Evolutionary conservation across 1,284 basidiomycete species (phyloP).

Genomic region (Rhodofomes roseus): DNA sequence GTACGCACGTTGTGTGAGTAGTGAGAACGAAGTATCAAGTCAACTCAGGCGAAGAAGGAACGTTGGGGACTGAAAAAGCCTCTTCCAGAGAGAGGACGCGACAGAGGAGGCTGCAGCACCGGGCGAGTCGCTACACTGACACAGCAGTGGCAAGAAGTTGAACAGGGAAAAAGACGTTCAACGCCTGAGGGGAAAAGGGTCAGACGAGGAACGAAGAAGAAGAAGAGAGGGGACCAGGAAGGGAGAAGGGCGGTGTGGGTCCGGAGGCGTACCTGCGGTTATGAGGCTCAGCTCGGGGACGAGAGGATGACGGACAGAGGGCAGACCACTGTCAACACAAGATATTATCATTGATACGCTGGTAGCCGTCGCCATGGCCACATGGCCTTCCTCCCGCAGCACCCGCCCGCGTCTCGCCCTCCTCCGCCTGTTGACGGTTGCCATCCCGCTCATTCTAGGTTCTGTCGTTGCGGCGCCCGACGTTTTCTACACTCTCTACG

Average conservation of each 20-base stretch:
- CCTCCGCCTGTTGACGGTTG: neutral
- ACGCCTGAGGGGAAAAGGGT: constrained; percentile 47
- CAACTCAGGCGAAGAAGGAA: constrained; percentile 16
- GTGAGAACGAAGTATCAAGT: constrained; percentile 13
- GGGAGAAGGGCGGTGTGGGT: constrained; percentile 25
- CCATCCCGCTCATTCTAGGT: neutral
- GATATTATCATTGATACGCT: constrained; percentile 17
- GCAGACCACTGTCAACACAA: neutral
- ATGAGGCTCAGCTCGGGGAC: constrained; percentile 2
- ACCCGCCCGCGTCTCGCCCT: neutral
- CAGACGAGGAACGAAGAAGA: constrained; percentile 34
- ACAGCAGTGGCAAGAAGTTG: constrained; percentile 15
- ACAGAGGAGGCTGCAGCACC: constrained; percentile 34
- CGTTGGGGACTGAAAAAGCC: constrained; percentile 19
- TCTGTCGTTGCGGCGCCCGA: neutral
- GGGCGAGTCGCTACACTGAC: constrained; percentile 15
- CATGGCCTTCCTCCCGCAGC: constrained; percentile 4
- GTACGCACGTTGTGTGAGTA: constrained; percentile 10
- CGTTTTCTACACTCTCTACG: neutral
- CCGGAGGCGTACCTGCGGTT: constrained; percentile 16
- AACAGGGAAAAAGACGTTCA: constrained; percentile 44
- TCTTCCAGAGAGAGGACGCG: constrained; percentile 33
- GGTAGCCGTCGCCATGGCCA: constrained; percentile 24
- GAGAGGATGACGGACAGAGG: constrained; percentile 3
- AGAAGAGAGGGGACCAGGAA: constrained; percentile 28